Evolutionary conservation across 306 rosid genomes (phyloP), one percentile per base, ranked within the genome.

Genomic region (Cicer chorassanicum): DNA sequence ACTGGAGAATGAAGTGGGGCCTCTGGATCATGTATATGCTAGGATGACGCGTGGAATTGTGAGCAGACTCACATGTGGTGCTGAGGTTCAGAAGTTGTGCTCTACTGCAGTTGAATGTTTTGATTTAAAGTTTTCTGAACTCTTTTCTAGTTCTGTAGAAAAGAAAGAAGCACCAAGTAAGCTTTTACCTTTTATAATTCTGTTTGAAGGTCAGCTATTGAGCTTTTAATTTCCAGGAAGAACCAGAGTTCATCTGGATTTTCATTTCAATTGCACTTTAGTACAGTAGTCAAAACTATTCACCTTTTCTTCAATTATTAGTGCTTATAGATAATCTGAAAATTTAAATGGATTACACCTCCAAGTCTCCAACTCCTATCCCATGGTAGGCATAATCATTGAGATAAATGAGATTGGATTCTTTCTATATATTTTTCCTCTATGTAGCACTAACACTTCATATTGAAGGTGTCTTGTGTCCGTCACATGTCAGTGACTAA

Each of bases 21-120:
- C 89, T 11, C 74, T 89, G 38, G 93, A 88, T 81, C 88, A 87
- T 77, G 96, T 88, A 68, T 86, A 88, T 78, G 85, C 87, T 60
- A 84, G 74, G 72, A 89, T 87, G 92, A 86, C 88, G 0, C 87
- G 98, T 7, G 90, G 97, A 41, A 89, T 91, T 46, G 98, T 93
- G 65, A 93, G 93, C 88, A 79, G 97, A 82, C 93, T 93, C 64
- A 85, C 97, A 42, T 91, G 93, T 61, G 97, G 97, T 74, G 86
- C 90, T 65, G 92, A 91, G 83, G 92, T 93, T 74, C 98, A 88
- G 84, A 87, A 85, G 84, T 78, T 93, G 80, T 93, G 98, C 72
- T 76, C 83, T 63, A 78, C 88, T 80, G 97, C 97, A 38, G 74
- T 89, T 45, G 92, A 87, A 72, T 83, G 70, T 68, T 89, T 84